Conservation (phyloP, 805 yeast species). For the Candida argentea region DNA sequence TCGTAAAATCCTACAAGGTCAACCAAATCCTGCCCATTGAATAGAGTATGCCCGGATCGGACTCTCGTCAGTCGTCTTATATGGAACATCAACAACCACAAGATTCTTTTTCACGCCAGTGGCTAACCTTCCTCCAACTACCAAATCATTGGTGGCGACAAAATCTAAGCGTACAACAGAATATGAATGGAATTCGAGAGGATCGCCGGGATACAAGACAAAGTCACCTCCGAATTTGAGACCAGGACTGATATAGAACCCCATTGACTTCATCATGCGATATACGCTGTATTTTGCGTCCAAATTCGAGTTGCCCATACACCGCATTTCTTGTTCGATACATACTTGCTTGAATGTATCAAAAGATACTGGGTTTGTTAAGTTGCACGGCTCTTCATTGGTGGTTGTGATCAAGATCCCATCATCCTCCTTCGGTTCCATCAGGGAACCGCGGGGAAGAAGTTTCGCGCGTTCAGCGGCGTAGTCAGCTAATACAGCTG, state of each 20-base stretch:
- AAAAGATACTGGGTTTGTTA: neutral
- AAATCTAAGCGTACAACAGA: constrained; percentile 53
- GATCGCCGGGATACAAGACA: constrained; percentile 92
- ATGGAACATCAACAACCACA: constrained; percentile 40
- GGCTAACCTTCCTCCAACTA: constrained; percentile 85
- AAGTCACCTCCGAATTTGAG: constrained; percentile 83
- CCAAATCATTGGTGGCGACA: constrained; percentile 47
- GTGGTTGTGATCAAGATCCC: constrained; percentile 4
- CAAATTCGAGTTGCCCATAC: neutral
- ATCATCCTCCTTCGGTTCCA: neutral
- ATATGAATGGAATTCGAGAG: constrained; percentile 84
- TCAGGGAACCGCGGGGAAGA: neutral
- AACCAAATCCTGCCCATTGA: no score
- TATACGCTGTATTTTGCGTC: constrained; percentile 14
- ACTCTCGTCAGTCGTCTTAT: constrained; percentile 3
- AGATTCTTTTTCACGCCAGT: constrained; percentile 86
- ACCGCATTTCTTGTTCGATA: neutral
- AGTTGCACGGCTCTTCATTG: no score
- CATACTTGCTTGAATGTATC: no score
- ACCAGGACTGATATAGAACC: constrained; percentile 69
- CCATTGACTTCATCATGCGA: constrained; percentile 29
- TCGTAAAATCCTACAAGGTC: no score
- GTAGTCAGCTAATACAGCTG: constrained; percentile 36
- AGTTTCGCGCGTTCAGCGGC: constrained; percentile 7
- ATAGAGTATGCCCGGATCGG: no score